A percentile compares a stretch with the other conserved stretches of the same genome.
Evolutionary conservation across 1,284 basidiomycete genomes (phyloP).

Genomic region (Bjerkandera adusta): DNA sequence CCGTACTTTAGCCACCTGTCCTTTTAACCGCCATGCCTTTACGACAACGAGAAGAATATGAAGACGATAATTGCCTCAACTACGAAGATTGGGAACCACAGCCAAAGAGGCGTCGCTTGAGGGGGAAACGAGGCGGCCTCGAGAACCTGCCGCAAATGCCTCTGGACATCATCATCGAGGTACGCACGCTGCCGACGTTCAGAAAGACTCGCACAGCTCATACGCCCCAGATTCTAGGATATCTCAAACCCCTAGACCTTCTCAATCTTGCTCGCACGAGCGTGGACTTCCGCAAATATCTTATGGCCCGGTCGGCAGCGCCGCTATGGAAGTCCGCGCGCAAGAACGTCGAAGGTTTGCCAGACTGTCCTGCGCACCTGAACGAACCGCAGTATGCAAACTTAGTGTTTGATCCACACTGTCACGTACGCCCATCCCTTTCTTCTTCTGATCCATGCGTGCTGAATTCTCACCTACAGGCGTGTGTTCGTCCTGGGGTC

Average conservation of each 20-base stretch:
- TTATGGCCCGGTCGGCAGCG: slow-evolving; percentile 34
- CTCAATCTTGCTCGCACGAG: slow-evolving; percentile 40
- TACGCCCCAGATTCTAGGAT: slow-evolving; percentile 39
- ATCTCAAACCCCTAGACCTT: slow-evolving; percentile 45
- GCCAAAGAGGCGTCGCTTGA: no score
- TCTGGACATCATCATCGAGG: no score
- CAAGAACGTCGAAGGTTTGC: slow-evolving; percentile 9
- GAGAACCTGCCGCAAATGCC: background rate
- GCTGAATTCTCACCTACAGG: background rate
- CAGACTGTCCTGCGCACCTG: background rate
- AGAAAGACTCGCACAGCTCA: background rate
- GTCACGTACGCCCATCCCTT: background rate
- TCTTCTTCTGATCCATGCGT: background rate
- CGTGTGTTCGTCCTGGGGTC: background rate
- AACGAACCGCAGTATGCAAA: background rate
- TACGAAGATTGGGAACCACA: no score
- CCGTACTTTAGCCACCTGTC: no score
- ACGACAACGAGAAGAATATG: no score
- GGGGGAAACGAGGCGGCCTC: background rate
- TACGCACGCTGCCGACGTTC: no score
- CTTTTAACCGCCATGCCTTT: no score
- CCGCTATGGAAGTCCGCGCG: slow-evolving; percentile 41
- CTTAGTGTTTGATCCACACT: background rate
- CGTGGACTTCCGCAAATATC: slow-evolving; percentile 33
- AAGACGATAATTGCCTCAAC: no score